Conservation (phyloP, 148 eudicot species). For the Silene latifolia region DNA sequence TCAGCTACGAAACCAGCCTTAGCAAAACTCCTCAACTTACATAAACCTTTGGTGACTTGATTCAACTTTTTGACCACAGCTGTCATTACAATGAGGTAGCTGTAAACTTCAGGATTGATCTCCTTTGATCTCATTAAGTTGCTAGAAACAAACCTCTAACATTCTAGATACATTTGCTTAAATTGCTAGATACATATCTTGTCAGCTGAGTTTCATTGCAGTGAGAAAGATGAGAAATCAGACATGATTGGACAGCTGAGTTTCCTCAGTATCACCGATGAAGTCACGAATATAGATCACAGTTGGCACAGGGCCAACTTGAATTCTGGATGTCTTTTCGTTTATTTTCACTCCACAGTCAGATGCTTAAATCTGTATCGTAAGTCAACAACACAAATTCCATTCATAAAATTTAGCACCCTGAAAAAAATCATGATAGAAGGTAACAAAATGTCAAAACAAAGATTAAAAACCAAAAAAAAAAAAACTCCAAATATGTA, state of each 20-base stretch:
- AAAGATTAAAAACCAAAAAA: too few relatives aligned
- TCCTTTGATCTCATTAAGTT: too few relatives aligned
- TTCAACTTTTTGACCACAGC: slow-evolving; percentile 83
- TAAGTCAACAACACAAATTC: not conserved
- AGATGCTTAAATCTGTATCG: not conserved
- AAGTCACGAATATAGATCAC: slow-evolving; percentile 69
- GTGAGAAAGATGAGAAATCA: not conserved
- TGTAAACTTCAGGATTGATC: slow-evolving; percentile 81
- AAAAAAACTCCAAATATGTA: not conserved
- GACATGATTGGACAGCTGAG: slow-evolving; percentile 53
- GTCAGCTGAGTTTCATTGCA: too few relatives aligned
- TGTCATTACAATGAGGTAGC: slow-evolving; percentile 83
- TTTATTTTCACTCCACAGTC: slow-evolving; percentile 30
- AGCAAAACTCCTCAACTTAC: slow-evolving; percentile 58
- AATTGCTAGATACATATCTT: too few relatives aligned
- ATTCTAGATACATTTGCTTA: too few relatives aligned
- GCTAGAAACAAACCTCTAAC: too few relatives aligned
- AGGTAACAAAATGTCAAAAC: too few relatives aligned
- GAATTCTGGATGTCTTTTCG: slow-evolving; percentile 30
- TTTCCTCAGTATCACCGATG: slow-evolving; percentile 50
- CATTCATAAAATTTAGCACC: not conserved
- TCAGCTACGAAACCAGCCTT: slow-evolving; percentile 54
- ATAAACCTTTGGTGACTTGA: slow-evolving; percentile 69
- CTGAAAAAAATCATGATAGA: not conserved
- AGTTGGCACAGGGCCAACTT: slow-evolving; percentile 68